Evolutionary conservation across 1,139 yeast genomes (phyloP).

Genomic region (Candida gigantensis): DNA sequence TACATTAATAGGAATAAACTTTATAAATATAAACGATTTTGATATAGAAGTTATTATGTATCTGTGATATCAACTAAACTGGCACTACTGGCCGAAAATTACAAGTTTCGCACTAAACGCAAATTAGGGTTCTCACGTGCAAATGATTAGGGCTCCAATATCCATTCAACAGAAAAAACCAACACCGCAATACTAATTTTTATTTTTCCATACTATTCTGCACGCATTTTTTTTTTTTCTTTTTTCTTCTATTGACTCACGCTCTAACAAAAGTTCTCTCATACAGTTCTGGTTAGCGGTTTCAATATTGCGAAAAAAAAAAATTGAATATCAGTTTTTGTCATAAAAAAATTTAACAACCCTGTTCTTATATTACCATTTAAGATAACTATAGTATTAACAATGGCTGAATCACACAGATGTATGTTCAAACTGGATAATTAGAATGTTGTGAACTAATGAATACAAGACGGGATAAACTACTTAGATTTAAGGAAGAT

Average conservation of each 20-base stretch:
- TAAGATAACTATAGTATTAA: constrained; percentile 13
- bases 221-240: constrained; percentile 1
- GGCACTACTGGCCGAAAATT: too few species aligned
- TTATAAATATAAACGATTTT: constrained; percentile 2
- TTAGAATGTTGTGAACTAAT: not conserved
- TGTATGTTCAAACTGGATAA: constrained; percentile 55
- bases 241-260: not conserved
- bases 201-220: not conserved
- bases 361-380: constrained; percentile 7
- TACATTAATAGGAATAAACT: not conserved
- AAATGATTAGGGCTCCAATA: not conserved
- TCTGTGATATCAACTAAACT: too few species aligned
- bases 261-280: constrained; percentile 1
- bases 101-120: not conserved
- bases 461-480: constrained; percentile 1
- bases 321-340: constrained; percentile 2
- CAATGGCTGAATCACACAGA: constrained; percentile 97
- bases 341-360: constrained; percentile 6
- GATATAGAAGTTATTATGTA: not conserved
- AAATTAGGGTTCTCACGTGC: constrained; percentile 1
- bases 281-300: constrained; percentile 3
- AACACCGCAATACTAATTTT: too few species aligned
- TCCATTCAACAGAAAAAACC: too few species aligned
- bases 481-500: too few species aligned
- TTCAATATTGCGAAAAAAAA: too few species aligned